Evolutionary conservation across 805 yeast genomes (phyloP).

Genomic region (Candida koratica): DNA sequence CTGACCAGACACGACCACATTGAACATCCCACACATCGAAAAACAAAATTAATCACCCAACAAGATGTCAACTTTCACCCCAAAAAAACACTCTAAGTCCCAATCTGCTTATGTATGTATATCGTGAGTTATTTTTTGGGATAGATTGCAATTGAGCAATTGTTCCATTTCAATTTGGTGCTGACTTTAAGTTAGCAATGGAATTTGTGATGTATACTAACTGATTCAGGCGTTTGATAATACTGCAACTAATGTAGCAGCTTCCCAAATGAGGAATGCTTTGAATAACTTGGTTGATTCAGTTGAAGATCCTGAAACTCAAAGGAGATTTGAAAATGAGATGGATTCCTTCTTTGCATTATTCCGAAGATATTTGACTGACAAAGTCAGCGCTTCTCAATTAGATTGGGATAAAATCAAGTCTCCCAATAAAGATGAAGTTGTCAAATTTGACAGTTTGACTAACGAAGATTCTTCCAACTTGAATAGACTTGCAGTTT

Average conservation of each 20-base stretch:
- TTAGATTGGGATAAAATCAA: slow-evolving; percentile 94
- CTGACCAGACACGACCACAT: too few species aligned
- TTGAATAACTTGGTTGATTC: slow-evolving; percentile 85
- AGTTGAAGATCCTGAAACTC: slow-evolving; percentile 49
- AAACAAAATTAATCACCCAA: slow-evolving; percentile 5
- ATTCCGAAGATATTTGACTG: slow-evolving; percentile 86
- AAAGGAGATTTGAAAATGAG: slow-evolving; percentile 71
- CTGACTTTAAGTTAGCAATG: too few species aligned
- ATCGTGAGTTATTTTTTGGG: neutral
- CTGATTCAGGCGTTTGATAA: slow-evolving; percentile 76
- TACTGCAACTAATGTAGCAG: slow-evolving; percentile 91
- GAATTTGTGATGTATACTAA: slow-evolving; percentile 8
- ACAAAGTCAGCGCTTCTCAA: slow-evolving; percentile 80
- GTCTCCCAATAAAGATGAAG: slow-evolving; percentile 87
- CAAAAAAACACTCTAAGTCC: slow-evolving; percentile 61
- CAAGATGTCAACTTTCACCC: slow-evolving; percentile 8
- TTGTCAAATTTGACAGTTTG: slow-evolving; percentile 67
- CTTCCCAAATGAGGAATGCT: slow-evolving; percentile 96
- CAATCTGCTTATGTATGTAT: slow-evolving; percentile 65
- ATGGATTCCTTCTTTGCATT: slow-evolving; percentile 93
- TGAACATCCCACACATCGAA: slow-evolving; percentile 7
- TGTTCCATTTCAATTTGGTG: too few species aligned
- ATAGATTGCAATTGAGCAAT: too few species aligned
- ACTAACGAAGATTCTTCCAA: slow-evolving; percentile 38
- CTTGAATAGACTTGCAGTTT: slow-evolving; percentile 83